Percentiles rank a stretch among this genome's conserved stretches.
Conservation (phyloP, 2,329 filamentous ascomycete species). For the Fusarium clavum region DNA sequence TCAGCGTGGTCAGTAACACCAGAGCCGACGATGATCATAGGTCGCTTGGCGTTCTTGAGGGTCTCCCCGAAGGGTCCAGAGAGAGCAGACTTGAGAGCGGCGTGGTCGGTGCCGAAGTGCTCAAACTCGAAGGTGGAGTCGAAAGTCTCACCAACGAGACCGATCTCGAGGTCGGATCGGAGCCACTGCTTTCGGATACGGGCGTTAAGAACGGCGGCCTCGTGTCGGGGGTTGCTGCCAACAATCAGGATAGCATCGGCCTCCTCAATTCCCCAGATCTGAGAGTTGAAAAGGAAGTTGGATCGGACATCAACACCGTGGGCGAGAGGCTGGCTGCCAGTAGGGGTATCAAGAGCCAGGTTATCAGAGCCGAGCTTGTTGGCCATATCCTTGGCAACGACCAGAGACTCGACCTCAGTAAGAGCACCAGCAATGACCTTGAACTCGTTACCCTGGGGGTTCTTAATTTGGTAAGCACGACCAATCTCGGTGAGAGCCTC, state of each 20-base stretch:
- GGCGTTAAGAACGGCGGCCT: conserved; percentile 94
- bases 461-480: conserved; percentile 80
- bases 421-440: conserved; percentile 94
- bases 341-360: conserved; percentile 89
- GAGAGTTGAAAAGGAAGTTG: conserved; percentile 97
- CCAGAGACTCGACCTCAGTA: conserved; percentile 90
- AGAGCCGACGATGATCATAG: conserved; percentile 97
- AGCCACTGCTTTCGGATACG: conserved; percentile 99
- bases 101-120: conserved; percentile 83
- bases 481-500: conserved; percentile 91
- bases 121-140: conserved; percentile 96
- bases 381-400: conserved; percentile 96
- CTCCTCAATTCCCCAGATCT: conserved; percentile 92
- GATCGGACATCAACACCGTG: conserved; percentile 94
- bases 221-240: conserved; percentile 94
- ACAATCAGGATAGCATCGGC: conserved; percentile 92
- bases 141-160: conserved; percentile 89
- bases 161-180: conserved; percentile 92
- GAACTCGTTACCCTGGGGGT: conserved; percentile 92
- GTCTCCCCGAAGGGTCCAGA: conserved; percentile 93
- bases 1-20: conserved; percentile 91
- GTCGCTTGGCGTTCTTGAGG: conserved; percentile 85
- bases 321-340: conserved; percentile 83
- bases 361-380: conserved; percentile 98
- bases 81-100: conserved; percentile 85